Percentiles rank a stretch among this genome's conserved stretches.
phyloP scores from a whole-genome alignment of 805 yeast species.

The Saturnispora mendoncae region DNA sequence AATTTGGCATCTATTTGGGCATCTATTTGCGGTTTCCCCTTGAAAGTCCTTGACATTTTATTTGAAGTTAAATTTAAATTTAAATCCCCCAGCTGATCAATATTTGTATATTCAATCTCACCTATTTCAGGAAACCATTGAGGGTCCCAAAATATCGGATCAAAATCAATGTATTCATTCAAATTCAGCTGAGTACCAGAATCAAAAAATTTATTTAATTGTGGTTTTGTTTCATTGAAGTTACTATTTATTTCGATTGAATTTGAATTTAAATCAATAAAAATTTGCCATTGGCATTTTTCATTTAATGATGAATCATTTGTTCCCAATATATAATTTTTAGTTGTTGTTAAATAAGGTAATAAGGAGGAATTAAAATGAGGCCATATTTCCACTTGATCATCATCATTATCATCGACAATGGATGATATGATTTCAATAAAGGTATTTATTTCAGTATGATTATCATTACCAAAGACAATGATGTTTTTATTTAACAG shows the following conservation, averaged over 20 bases:
- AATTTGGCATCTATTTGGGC: constrained; percentile 15
- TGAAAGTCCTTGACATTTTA: background rate
- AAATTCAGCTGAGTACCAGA: background rate
- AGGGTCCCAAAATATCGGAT: constrained; percentile 13
- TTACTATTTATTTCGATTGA: constrained; percentile 25
- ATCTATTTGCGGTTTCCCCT: constrained; percentile 19
- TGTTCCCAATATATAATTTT: constrained; percentile 50
- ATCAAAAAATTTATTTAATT: background rate
- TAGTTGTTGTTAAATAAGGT: constrained; percentile 21
- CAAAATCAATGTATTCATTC: constrained; percentile 1
- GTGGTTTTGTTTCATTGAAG: background rate
- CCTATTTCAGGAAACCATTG: constrained; percentile 12
- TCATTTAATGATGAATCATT: constrained; percentile 56
- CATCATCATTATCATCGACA: background rate
- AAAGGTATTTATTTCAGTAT: constrained; percentile 40
- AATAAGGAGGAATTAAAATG: constrained; percentile 18
- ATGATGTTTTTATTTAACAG: constrained; percentile 39
- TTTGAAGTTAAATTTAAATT: background rate
- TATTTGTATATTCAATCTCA: background rate
- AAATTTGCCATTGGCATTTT: constrained; percentile 46
- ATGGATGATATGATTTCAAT: constrained; percentile 34
- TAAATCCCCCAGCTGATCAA: constrained; percentile 1
- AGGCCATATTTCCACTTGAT: background rate
- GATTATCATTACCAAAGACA: constrained; percentile 32
- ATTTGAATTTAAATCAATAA: constrained; percentile 50